A percentile compares a stretch with the other conserved stretches of the same genome.
Evolutionary conservation across 768 basidiomycete species (phyloP).

Genomic region (Coprinellus aureogranulatus): DNA sequence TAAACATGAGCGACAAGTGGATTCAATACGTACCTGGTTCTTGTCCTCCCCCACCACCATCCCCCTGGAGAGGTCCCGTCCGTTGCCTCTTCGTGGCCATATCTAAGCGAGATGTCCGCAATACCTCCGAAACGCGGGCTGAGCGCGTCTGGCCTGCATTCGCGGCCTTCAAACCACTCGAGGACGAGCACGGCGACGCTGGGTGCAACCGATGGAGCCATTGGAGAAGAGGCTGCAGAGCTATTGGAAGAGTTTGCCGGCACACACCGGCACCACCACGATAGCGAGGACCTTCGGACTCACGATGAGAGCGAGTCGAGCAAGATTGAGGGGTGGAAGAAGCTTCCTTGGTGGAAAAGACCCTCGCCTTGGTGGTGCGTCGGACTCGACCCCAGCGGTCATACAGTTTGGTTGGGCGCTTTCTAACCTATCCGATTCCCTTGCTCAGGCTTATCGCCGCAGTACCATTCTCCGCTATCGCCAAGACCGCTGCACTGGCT

Average conservation of each 20-base stretch:
- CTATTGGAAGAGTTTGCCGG: conserved; percentile 46
- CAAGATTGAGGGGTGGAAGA: conserved; percentile 21
- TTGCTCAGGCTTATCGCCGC: conserved; percentile 55
- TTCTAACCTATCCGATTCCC: conserved; percentile 4
- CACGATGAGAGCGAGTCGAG: conserved; percentile 29
- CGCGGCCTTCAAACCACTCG: not conserved
- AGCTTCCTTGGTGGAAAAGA: conserved; percentile 70
- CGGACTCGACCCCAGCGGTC: too few species aligned
- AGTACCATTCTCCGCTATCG: conserved; percentile 55
- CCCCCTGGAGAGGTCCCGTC: too few species aligned
- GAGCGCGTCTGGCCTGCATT: too few species aligned
- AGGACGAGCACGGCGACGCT: conserved; percentile 28
- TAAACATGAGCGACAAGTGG: too few species aligned
- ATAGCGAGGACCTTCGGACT: conserved; percentile 5
- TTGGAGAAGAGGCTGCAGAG: conserved; percentile 46
- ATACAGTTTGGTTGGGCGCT: not conserved
- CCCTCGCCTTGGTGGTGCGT: conserved; percentile 74
- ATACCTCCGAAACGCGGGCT: not conserved
- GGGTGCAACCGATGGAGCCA: conserved; percentile 42
- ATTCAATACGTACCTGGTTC: too few species aligned
- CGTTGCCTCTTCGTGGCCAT: too few species aligned
- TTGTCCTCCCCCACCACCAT: not conserved
- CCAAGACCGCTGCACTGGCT: conserved; percentile 56
- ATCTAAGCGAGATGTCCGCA: not conserved
- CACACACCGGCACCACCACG: conserved; percentile 30